Conservation (phyloP, 306 rosid genomes). For the Ochetophila trinervis region DNA sequence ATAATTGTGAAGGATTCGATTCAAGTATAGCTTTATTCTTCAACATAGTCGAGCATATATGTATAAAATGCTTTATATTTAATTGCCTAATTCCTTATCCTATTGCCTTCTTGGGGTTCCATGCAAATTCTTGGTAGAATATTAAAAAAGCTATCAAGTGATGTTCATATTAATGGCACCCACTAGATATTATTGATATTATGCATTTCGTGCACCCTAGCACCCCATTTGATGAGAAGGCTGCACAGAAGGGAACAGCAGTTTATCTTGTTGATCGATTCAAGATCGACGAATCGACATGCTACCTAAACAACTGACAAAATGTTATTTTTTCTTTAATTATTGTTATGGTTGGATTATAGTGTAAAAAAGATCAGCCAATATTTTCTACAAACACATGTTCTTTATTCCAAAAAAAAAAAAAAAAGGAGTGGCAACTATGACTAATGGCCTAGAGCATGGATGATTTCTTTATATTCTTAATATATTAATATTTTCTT, state of each 20-base stretch:
- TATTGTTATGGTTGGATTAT: background rate
- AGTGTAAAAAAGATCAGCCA: background rate
- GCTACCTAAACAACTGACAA: slow-evolving; percentile 98
- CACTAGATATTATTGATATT: slow-evolving; percentile 91
- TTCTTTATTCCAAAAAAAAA: no score
- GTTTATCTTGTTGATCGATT: slow-evolving; percentile 93
- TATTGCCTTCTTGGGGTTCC: background rate
- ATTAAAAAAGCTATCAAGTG: background rate
- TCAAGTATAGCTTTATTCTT: no score
- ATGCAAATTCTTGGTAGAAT: background rate
- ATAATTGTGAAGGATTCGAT: no score
- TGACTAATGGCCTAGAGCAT: background rate
- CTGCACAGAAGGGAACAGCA: slow-evolving; percentile 95
- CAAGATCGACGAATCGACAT: slow-evolving; percentile 95
- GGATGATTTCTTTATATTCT: slow-evolving; percentile 18
- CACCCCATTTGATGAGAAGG: slow-evolving; percentile 87
- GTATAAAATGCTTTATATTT: background rate
- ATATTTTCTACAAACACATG: no score
- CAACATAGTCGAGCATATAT: no score
- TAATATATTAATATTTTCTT: no score
- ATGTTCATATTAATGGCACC: slow-evolving; percentile 43
- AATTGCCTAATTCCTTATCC: background rate
- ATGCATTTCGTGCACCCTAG: slow-evolving; percentile 88
- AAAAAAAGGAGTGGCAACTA: no score
- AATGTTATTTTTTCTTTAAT: slow-evolving; percentile 40